Base-by-base conservation (phyloP, 2,329 filamentous ascomycete genomes). In the Escovopsis weberi region DNA sequence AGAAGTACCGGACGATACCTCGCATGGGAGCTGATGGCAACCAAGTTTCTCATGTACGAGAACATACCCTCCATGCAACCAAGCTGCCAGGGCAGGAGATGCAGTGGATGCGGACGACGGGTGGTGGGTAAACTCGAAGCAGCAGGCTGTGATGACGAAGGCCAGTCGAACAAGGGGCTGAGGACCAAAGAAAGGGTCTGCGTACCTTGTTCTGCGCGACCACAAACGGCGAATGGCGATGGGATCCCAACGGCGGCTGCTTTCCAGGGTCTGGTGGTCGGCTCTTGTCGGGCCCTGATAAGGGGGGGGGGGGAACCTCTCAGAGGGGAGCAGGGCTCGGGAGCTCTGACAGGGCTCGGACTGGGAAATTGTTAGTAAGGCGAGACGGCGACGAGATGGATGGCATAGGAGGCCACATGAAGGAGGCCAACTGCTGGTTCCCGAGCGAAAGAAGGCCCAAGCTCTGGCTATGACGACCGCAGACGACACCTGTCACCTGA, bases 401-500 rank as follows among this genome's bases (percentile, higher is more conserved):
- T 11, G n/a, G 33, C 11, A 15, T 11, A 34, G n/a, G n/a, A 34
- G 33, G 11, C 33, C 33, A 15, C 33, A 35, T 12, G 33, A 35
- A 35, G 33, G 15, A 10, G 33, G 38, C 52, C 53, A 53, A 55
- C 42, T 43, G 48, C 40, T 23, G 23, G 23, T 23, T 23, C 23
- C 42, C 43, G 50, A 46, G 52, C 44, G 50, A 51, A 36, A 18
- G 12, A 36, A 36, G 34, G 19, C 50, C 47, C 53, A 52, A 53
- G 50, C 53, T 47, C 48, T 48, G 49, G 52, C 23, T 23, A 23
- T 23, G 23, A 23, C 55, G 55, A 36, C 58, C 57, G 57, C 58
- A 59, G 57, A 46, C 49, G 53, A 46, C 47, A 48, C 42, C 48
- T 51, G 71, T 75, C 72, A 75, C 69, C 69, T 73, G 72, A 74